Evolutionary conservation across 2,329 filamentous ascomycete genomes (phyloP).

Genomic region (Ascochyta koolunga): DNA sequence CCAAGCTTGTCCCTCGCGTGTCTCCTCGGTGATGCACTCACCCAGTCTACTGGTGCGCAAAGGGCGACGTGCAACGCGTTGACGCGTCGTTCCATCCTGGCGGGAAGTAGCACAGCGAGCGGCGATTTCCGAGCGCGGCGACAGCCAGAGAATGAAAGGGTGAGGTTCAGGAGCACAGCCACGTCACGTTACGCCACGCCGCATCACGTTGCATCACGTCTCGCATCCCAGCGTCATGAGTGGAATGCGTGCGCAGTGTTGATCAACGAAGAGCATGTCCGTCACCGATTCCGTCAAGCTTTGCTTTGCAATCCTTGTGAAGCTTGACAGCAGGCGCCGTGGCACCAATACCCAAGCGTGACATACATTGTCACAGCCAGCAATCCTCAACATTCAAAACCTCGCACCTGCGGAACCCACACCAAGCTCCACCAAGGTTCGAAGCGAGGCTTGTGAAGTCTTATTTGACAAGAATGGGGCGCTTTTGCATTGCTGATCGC

Average conservation of each 20-base stretch:
- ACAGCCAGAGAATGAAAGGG: neutral
- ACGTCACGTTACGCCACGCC: neutral
- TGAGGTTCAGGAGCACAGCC: neutral
- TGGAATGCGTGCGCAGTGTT: neutral
- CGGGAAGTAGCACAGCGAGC: neutral
- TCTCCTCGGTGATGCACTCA: neutral
- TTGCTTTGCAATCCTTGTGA: too few species aligned
- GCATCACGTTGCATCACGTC: too few species aligned
- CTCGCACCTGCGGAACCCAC: too few species aligned
- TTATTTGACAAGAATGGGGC: too few species aligned
- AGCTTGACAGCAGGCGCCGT: too few species aligned
- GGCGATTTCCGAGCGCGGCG: neutral
- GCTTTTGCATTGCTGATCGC: too few species aligned
- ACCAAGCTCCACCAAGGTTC: neutral
- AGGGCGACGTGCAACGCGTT: neutral
- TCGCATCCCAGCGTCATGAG: neutral
- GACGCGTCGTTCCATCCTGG: neutral
- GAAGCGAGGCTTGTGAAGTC: neutral
- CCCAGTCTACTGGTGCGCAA: neutral
- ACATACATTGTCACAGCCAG: too few species aligned
- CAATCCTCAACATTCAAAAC: too few species aligned
- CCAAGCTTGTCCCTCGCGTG: conserved; percentile 1
- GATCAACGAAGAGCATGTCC: too few species aligned
- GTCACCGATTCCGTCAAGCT: too few species aligned
- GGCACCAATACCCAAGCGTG: too few species aligned